Percentiles rank a stretch among this genome's conserved stretches.
These are phyloP conservation scores for Fraxinus dipetala DNA, from an alignment of 305 asterid genomes.

Conservation along the genomic window DNA sequence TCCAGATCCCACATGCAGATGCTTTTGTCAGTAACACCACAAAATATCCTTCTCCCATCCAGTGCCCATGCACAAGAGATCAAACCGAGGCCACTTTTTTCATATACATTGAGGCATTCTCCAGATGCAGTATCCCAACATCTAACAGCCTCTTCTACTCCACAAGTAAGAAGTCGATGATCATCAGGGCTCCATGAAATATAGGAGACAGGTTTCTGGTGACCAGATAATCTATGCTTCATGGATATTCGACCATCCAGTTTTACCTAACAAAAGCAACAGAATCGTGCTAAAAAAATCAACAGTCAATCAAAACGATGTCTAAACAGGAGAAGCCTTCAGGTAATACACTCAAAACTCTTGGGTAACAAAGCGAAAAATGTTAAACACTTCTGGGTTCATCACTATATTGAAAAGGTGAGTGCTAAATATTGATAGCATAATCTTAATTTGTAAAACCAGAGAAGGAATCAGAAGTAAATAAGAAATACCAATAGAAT, in stretches of 20 bases:
- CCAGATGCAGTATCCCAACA: constrained; percentile 42
- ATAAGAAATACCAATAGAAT: not conserved
- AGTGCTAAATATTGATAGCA: not conserved
- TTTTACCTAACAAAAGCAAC: constrained; percentile 36
- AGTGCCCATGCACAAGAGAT: constrained; percentile 52
- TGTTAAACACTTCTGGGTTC: not conserved
- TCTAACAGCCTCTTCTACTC: constrained; percentile 39
- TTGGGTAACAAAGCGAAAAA: not conserved
- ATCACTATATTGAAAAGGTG: not conserved
- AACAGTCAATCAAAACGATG: not conserved
- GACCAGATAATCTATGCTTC: constrained; percentile 41
- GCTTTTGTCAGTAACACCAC: constrained; percentile 40
- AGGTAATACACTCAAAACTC: not conserved
- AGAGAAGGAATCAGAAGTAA: not conserved
- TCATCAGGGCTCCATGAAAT: constrained; percentile 48
- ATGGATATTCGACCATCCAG: constrained; percentile 34
- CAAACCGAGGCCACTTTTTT: constrained; percentile 35
- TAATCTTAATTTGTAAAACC: not conserved
- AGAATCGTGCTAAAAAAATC: not conserved
- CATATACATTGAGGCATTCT: constrained; percentile 34
- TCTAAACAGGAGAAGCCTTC: not conserved
- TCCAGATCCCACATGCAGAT: constrained; percentile 43
- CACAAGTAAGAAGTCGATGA: constrained; percentile 45
- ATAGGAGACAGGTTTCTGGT: constrained; percentile 36
- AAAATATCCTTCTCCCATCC: constrained; percentile 38